phyloP scores from a whole-genome alignment of 139 green algal genomes.

The Picochlorum costavermella region DNA sequence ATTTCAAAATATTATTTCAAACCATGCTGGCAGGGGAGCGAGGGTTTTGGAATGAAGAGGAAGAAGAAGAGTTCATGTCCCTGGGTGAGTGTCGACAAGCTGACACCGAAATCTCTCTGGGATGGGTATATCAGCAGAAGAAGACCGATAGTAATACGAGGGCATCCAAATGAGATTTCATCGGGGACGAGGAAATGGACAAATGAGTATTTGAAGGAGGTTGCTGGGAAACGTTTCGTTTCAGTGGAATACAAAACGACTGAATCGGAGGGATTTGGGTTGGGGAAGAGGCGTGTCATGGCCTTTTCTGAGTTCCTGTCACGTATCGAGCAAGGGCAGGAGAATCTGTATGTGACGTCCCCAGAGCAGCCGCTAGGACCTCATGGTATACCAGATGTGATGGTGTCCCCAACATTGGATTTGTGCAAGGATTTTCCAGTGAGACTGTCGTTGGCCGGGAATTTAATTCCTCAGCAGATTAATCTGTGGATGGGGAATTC shows the following conservation, averaged over 20 bases:
- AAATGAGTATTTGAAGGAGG: constrained; percentile 7
- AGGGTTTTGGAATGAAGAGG: too few species aligned
- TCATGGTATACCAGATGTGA: constrained; percentile 54
- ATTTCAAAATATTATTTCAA: too few species aligned
- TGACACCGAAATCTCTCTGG: background rate
- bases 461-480: constrained; percentile 59
- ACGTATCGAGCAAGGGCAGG: constrained; percentile 33
- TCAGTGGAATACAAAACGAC: constrained; percentile 45
- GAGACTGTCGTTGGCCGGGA: constrained; percentile 40
- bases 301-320: constrained; percentile 45
- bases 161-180: constrained; percentile 7
- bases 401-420: constrained; percentile 37
- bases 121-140: constrained; percentile 8
- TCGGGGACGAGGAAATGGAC: constrained; percentile 14
- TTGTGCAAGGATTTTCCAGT: constrained; percentile 47
- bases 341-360: constrained; percentile 61
- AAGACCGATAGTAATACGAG: constrained; percentile 9
- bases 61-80: background rate
- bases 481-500: constrained; percentile 45
- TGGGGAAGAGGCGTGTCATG: constrained; percentile 47
- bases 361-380: constrained; percentile 38
- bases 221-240: constrained; percentile 27
- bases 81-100: background rate
- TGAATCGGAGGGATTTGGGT: constrained; percentile 38
- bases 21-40: too few species aligned